Evolutionary conservation across 169 alveolate species (phyloP).

Genomic region (Plasmodium malariae): DNA sequence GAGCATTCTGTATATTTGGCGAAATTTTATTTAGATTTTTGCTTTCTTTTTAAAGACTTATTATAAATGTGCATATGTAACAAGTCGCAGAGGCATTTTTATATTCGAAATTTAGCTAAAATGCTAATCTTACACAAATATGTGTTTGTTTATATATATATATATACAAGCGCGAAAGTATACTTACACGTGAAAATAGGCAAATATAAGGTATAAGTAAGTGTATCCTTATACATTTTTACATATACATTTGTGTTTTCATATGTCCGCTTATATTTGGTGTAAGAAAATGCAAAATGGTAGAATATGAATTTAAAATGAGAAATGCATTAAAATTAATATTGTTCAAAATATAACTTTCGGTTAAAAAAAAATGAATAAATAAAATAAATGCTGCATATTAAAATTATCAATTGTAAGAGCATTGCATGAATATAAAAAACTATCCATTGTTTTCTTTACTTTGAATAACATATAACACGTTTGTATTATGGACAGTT

Average conservation of each 20-base stretch:
- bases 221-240: no score
- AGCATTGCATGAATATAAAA: background rate
- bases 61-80: no score
- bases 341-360: background rate
- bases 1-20: no score
- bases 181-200: no score
- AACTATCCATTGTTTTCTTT: background rate
- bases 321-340: background rate
- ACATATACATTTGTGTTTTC: background rate
- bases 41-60: no score
- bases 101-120: no score
- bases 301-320: background rate
- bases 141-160: no score
- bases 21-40: no score
- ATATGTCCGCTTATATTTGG: background rate
- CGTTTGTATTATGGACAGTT: constrained; percentile 13
- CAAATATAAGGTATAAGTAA: no score
- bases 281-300: background rate
- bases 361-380: background rate
- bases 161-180: no score
- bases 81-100: no score
- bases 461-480: background rate
- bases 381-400: background rate
- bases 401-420: background rate
- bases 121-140: no score